Conservation (phyloP, 352 stramenopile species). For the Phytophthora parvispora region DNA sequence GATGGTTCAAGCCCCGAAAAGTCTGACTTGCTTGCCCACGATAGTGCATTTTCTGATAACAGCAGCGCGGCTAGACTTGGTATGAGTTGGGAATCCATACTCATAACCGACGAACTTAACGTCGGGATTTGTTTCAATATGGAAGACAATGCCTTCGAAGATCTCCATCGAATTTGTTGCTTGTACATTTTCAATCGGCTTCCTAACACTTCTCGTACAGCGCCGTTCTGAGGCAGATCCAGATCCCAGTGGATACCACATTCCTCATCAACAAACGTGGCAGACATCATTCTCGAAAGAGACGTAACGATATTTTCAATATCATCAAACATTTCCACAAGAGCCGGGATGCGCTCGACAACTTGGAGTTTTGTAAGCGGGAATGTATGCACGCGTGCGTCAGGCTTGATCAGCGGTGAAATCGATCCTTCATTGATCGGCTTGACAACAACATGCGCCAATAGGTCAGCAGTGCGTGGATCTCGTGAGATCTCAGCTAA, state of each 20-base stretch:
- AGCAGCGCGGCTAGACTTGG: slow-evolving; percentile 68
- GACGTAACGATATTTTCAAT: slow-evolving; percentile 62
- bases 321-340: slow-evolving; percentile 85
- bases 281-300: slow-evolving; percentile 63
- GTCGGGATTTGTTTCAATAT: slow-evolving; percentile 79
- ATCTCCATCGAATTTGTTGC: slow-evolving; percentile 84
- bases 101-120: slow-evolving; percentile 46
- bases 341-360: slow-evolving; percentile 77
- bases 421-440: slow-evolving; percentile 9
- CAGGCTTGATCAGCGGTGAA: slow-evolving; percentile 22
- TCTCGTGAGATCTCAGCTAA: slow-evolving; percentile 55
- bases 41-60: slow-evolving; percentile 61
- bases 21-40: slow-evolving; percentile 31
- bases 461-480: slow-evolving; percentile 43
- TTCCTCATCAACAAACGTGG: slow-evolving; percentile 35
- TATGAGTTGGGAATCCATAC: slow-evolving; percentile 71
- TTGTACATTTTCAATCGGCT: slow-evolving; percentile 75
- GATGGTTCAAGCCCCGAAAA: slow-evolving; percentile 21
- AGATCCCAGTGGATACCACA: slow-evolving; percentile 50
- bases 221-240: slow-evolving; percentile 71
- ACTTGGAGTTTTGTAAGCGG: slow-evolving; percentile 65
- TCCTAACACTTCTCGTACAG: slow-evolving; percentile 68
- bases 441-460: slow-evolving; percentile 41
- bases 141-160: slow-evolving; percentile 76
- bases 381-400: slow-evolving; percentile 34